Conservation (phyloP, 2,329 filamentous ascomycete genomes). For the Sordariomycetes sp. region DNA sequence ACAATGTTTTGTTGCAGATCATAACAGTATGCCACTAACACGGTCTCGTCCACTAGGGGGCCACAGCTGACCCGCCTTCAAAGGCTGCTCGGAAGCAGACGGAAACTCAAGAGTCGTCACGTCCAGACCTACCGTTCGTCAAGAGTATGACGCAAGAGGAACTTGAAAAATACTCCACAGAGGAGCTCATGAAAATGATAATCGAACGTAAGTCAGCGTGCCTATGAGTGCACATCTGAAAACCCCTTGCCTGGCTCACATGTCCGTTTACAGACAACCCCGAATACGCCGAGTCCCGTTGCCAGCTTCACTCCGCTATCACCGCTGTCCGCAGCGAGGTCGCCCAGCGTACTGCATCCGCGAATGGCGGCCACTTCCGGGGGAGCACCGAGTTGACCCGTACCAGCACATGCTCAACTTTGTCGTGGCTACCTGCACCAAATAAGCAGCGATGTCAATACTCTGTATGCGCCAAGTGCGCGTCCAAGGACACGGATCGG, state of each 20-base stretch:
- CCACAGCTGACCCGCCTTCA: background rate
- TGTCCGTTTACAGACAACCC: background rate
- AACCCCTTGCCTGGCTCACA: background rate
- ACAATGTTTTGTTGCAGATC: background rate
- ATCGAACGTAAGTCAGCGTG: background rate
- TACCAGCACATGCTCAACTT: background rate
- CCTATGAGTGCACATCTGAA: background rate
- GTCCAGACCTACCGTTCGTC: background rate
- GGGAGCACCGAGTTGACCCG: background rate
- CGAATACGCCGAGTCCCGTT: background rate
- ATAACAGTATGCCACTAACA: background rate
- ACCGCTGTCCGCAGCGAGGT: background rate
- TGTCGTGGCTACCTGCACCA: background rate
- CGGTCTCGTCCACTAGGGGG: background rate
- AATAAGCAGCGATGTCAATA: conserved; percentile 32
- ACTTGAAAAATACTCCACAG: background rate
- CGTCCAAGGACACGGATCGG: conserved; percentile 30
- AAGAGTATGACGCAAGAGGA: background rate
- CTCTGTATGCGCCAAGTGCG: conserved; percentile 39
- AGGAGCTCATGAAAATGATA: background rate
- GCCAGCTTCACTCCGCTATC: conserved; percentile 1
- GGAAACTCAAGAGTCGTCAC: background rate
- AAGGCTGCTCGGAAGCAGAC: background rate
- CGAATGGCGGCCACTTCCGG: background rate
- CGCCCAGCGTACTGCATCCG: background rate